Percentiles rank a stretch among this genome's conserved stretches.
Evolutionary conservation across 352 stramenopile genomes (phyloP).

Genomic region (Phytophthora hybrid): DNA sequence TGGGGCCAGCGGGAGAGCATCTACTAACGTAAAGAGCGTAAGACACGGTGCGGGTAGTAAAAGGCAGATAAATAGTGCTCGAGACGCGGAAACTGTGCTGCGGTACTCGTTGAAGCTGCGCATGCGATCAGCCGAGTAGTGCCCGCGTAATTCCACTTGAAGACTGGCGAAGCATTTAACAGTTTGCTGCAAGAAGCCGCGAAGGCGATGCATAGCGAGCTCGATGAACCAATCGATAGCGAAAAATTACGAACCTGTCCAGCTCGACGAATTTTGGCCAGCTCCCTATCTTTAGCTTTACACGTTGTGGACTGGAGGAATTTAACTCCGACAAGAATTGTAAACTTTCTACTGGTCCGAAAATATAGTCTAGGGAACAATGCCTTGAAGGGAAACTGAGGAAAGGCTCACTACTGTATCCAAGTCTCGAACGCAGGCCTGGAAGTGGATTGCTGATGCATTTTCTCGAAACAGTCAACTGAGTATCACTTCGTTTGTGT

Average conservation of each 20-base stretch:
- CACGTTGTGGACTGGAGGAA: no score
- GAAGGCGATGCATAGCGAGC: not conserved
- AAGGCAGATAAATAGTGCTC: not conserved
- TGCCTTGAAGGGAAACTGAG: no score
- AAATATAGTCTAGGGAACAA: no score
- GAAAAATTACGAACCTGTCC: no score
- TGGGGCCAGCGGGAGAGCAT: not conserved
- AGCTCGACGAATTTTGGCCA: no score
- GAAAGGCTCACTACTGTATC: no score
- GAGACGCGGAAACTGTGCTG: not conserved
- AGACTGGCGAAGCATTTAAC: not conserved
- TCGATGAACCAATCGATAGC: no score
- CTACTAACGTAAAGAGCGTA: not conserved
- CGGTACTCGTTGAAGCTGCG: constrained; percentile 1
- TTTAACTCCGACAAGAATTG: no score
- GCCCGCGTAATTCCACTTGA: not conserved
- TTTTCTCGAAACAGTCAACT: not conserved
- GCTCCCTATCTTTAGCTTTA: no score
- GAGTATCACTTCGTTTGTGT: not conserved
- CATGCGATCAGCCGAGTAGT: not conserved
- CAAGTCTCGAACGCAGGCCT: no score
- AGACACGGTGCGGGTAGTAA: not conserved
- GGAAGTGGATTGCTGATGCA: not conserved
- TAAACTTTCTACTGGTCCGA: no score
- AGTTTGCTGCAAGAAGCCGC: not conserved